Evolutionary conservation across 352 stramenopile species (phyloP).

Genomic region (Phytophthora litchii): DNA sequence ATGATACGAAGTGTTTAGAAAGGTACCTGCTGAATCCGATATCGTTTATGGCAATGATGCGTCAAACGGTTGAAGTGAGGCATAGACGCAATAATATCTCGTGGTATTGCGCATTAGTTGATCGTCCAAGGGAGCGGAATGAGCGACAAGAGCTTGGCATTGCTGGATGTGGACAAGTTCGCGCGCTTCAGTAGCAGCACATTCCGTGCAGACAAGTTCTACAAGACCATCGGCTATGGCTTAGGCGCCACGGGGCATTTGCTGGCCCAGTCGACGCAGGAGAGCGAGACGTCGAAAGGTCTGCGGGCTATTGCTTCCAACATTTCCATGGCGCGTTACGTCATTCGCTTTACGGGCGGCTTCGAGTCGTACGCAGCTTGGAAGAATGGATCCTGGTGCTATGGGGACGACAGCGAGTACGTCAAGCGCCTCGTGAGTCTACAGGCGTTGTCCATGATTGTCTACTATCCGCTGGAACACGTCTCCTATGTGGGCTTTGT

Average conservation of each 20-base stretch:
- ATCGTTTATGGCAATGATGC: slow-evolving; percentile 14
- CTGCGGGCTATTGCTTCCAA: slow-evolving; percentile 71
- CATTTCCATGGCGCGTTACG: slow-evolving; percentile 82
- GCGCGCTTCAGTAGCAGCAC: slow-evolving; percentile 63
- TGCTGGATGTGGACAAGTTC: slow-evolving; percentile 78
- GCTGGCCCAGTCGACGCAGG: slow-evolving; percentile 50
- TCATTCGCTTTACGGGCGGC: slow-evolving; percentile 76
- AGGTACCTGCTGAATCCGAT: slow-evolving; percentile 10
- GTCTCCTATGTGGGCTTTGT: slow-evolving; percentile 85
- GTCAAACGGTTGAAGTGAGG: slow-evolving; percentile 22
- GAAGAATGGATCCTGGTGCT: slow-evolving; percentile 84
- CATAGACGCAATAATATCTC: slow-evolving; percentile 17
- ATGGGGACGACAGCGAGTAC: slow-evolving; percentile 69
- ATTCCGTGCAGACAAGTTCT: slow-evolving; percentile 78
- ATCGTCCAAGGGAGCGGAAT: slow-evolving; percentile 16
- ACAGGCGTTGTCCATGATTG: slow-evolving; percentile 81
- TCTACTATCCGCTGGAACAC: slow-evolving; percentile 89
- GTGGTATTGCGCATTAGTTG: slow-evolving; percentile 12
- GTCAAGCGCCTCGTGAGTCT: slow-evolving; percentile 62
- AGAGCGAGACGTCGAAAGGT: slow-evolving; percentile 58
- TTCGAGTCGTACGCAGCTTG: slow-evolving; percentile 76
- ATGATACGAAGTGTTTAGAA: neutral
- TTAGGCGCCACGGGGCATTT: slow-evolving; percentile 59
- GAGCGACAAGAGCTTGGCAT: slow-evolving; percentile 20
- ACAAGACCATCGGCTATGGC: slow-evolving; percentile 85